phyloP scores from a whole-genome alignment of 176 grass and related monocot genomes.

The Rhynchospora tenuis region DNA sequence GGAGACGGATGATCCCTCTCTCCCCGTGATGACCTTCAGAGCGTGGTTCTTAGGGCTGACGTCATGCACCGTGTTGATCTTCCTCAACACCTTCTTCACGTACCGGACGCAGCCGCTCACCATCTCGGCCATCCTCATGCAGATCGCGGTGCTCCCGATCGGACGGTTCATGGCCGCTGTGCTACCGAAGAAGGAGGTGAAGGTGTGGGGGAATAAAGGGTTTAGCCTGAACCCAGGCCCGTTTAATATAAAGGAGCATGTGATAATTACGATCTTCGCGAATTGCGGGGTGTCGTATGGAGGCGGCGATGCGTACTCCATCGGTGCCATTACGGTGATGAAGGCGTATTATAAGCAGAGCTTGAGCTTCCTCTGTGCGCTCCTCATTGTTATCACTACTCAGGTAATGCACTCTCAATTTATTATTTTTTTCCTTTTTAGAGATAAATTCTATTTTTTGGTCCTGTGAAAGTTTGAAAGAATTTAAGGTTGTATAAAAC shows the following conservation, averaged over 20 bases:
- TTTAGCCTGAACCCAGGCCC: conserved; percentile 84
- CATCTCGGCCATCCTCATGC: conserved; percentile 80
- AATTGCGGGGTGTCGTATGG: conserved; percentile 85
- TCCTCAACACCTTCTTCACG: conserved; percentile 96
- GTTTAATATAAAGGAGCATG: conserved; percentile 99
- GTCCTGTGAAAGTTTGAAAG: too few relatives aligned
- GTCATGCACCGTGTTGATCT: conserved; percentile 61
- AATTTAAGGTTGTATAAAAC: too few relatives aligned
- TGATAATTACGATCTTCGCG: conserved; percentile 97
- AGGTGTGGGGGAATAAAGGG: conserved; percentile 25
- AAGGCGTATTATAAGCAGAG: conserved; percentile 56
- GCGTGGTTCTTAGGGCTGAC: conserved; percentile 71
- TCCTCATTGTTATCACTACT: conserved; percentile 85
- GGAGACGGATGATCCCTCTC: conserved; percentile 53
- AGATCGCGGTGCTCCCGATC: conserved; percentile 76
- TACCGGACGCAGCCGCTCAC: conserved; percentile 79
- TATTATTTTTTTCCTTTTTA: not conserved
- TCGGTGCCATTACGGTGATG: conserved; percentile 71
- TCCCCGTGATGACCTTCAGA: conserved; percentile 94
- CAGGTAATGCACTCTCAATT: conserved; percentile 33
- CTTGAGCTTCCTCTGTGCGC: conserved; percentile 61
- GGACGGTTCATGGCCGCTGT: conserved; percentile 60
- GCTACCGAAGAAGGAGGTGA: conserved; percentile 39
- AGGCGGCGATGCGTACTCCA: conserved; percentile 63
- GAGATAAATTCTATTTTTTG: too few relatives aligned